Evolutionary conservation across 2,329 filamentous ascomycete genomes (phyloP), one percentile per base, ranked within the genome.

Genomic region (Fusarium luffae): DNA sequence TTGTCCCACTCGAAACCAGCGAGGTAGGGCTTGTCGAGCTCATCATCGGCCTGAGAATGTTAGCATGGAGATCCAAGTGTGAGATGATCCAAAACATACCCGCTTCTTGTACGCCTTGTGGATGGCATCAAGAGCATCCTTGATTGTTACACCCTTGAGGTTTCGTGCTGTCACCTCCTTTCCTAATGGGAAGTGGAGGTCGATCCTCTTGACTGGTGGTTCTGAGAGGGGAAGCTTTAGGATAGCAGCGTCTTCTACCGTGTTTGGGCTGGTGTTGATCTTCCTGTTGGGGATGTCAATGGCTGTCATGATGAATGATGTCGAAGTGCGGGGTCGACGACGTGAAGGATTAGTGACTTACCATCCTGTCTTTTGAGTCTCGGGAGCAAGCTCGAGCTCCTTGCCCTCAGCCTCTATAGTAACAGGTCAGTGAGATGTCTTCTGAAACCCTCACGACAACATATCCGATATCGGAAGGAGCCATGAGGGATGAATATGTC

Each of bases 101-200:
- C 94, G 92, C 89, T 98, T 98, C 88, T 97, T 97, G 86, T 93
- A 97, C 75, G 92, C 89, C 86, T 97, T 98, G 87, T 97, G 86
- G 82, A 98, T 98, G 76, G 93, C 95, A 80, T 98, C 94, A 80
- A 97, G 80, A 62, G 94, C 94, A 82, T 98, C 95, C 86, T 98
- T 98, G 86, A 98, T 95, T 60, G 95, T 98, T 73, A 98, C 94
- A 59, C 95, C 95, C 82, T 94, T 95, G 75, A 94, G 84, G 83
- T 98, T 98, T 77, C 95, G 89, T 78, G 94, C 95, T 32, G 92
- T 93, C 72, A 98, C 92, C 77, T 95, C 90, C 59, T 96, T 88
- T 54, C 95, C 95, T 55, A 97, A 85, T 18, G 93, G 93, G 86
- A 97, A 97, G 82, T 94, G 90, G 48, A 98, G 86, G 82, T 97